Base-by-base conservation (phyloP, 2,329 filamentous ascomycete genomes). In the Paecilomyces variotii region DNA sequence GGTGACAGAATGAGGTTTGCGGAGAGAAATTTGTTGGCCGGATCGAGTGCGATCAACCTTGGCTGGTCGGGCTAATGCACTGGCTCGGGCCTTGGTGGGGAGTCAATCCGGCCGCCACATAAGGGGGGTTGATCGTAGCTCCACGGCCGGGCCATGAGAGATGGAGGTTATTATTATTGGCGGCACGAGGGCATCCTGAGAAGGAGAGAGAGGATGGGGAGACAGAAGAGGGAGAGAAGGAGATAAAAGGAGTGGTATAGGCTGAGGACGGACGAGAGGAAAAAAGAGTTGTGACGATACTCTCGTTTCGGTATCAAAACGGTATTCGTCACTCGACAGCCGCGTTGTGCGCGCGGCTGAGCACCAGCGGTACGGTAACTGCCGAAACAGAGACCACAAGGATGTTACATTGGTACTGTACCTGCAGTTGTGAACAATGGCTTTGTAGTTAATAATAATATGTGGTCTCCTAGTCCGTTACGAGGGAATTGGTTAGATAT, bases 41-140 rank as follows among this genome's bases (percentile, higher is more conserved):
- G 63, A 67, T 65, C 63, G 59, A 67, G 65, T 61, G 64, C 56
- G 66, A 68, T 68, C 66, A 64, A 64, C 66, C 63, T 63, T 65
- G 62, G 61, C 59, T 58, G 59, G 60, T 58, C 59, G 63, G 63
- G 63, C 66, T 66, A 67, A 67, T 68, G 65, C 66, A 68, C 64
- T 64, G 64, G 62, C 63, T 26, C n/a, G 28, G 53, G 19, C 53
- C 28, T 11, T 14, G 27, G 32, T 32, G 53, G 27, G 53, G 53
- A 25, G 28, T 25, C 5, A 19, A 24, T 12, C 53, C 25, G 26
- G 53, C 28, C 27, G 53, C 53, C 53, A 54, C 53, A 24, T 32
- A 54, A 24, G 39, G 39, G 39, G 35, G 53, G 32, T 34, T 35
- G 30, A 54, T 54, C 53, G 28, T 45, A 54, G 53, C 28, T 54